Base-by-base conservation (phyloP, 305 asterid species). In the Rubia balearica region DNA sequence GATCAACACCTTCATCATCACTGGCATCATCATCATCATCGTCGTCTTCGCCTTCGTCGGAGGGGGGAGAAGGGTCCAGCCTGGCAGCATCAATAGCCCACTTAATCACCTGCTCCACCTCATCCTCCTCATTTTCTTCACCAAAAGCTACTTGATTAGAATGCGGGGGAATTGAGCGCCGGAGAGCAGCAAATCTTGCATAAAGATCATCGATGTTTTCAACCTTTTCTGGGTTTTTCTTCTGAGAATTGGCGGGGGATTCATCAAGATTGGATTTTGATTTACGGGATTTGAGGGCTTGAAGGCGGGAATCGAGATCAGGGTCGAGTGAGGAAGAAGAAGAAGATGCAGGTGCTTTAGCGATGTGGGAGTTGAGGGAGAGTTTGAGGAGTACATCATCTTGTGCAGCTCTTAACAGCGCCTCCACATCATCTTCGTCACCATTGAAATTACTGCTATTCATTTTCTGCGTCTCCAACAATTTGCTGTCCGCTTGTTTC, bases 11-110 rank as follows among this genome's bases (percentile, higher is more conserved):
- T 22, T 64, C 74, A 10, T 55, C 71, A 33, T 65, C 76, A 60
- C 61, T 67, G 7, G 49, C 68, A 2, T 30, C 72, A 0, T 57
- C 63, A 36, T 57, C 71, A 8, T 46, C 66, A 19, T 69, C 76
- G 46, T 64, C 71, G 1, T 57, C 65, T 8, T 67, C 56, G 12
- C 40, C 43, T 8, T 33, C 21, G 45, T 84, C 92, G 1, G 94
- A 83, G 0, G 80, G 82, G 1, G 90, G 89, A 48, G 97, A 90
- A 72, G 95, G 96, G 27, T 91, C 95, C 67, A 91, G 90, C 71
- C 91, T 87, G 30, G 97, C 96, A 42, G 96, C 95, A 70, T 91
- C 97, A 65, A 81, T 81, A 4, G 97, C 97, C 96, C 97, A 89
- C 51, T 78, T 85, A 8, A 91, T 86, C 77, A 91, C 60, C 86